Base-by-base conservation (phyloP, 257 asterid genomes). In the Mentha longifolia region DNA sequence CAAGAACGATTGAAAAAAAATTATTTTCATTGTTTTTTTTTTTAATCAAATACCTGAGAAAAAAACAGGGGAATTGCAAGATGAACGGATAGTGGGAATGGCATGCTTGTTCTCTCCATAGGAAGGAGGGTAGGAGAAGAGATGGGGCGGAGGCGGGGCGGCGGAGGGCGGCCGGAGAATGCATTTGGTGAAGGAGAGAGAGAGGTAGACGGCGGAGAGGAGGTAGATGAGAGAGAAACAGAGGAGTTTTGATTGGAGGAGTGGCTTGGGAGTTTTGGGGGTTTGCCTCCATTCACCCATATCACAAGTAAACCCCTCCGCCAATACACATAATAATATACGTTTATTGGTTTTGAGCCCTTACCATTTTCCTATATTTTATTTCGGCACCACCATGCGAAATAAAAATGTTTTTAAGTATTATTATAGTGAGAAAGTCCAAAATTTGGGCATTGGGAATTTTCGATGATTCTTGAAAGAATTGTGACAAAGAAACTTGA, bases 91-190 rank as follows among this genome's bases (percentile, higher is more conserved):
- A 8, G 91, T 91, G 6, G 96, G 95, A 22, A 85, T 72, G 56
- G 97, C 88, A 43, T 93, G 67, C 76, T 93, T 93, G 83, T 91
- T 94, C 59, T 89, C 91, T 20, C 96, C 97, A 64, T 91, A 93
- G 22, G 96, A 85, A 1, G 95, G 63, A 56, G 95, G 92, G 51
- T 93, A 93, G n/a, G 77, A 51, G 63, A 93, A 93, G 30, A 81
- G 87, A 4, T 90, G 79, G 15, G 74, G 39, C 55, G 79, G 92
- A 16, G 88, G 57, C 0, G 91, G 96, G 65, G 87, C 91, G 74
- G 73, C 82, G 28, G 94, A 90, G 6, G 91, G 82, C 3, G 86
- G 81, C 71, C 93, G 77, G 74, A 87, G 80, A 57, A 81, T 71
- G 83, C 97, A 89, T 75, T 60, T 87, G 66, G 87, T 70, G 73